Evolutionary conservation across 768 basidiomycete genomes (phyloP).

Genomic region (Roridomyces roridus): DNA sequence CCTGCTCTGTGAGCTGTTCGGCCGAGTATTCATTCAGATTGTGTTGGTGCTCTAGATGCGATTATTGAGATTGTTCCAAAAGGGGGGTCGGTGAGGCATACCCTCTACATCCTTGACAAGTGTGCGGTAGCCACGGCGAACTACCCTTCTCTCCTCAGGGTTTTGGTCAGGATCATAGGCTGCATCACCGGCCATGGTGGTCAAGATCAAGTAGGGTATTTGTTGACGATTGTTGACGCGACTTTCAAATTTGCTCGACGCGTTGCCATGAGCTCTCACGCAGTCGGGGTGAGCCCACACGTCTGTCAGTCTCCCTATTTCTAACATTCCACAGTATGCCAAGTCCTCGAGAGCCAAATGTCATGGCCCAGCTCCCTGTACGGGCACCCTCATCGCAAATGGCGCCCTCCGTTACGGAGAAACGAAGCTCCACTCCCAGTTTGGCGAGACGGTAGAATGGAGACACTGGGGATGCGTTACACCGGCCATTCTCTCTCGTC

Average conservation of each 20-base stretch:
- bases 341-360: slow-evolving; percentile 74
- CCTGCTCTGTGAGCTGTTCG: slow-evolving; percentile 59
- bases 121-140: slow-evolving; percentile 76
- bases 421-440: slow-evolving; percentile 44
- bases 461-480: slow-evolving; percentile 84
- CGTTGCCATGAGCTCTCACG: slow-evolving; percentile 30
- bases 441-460: slow-evolving; percentile 75
- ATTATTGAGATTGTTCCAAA: background rate
- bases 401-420: slow-evolving; percentile 73
- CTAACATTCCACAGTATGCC: slow-evolving; percentile 58
- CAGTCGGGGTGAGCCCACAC: slow-evolving; percentile 3
- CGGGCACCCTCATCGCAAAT: slow-evolving; percentile 56
- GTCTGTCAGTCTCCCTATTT: background rate
- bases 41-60: slow-evolving; percentile 46
- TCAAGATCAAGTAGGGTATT: background rate
- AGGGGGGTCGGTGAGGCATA: slow-evolving; percentile 32
- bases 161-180: slow-evolving; percentile 87
- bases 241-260: background rate
- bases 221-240: background rate
- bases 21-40: slow-evolving; percentile 63
- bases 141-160: slow-evolving; percentile 75
- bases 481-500: slow-evolving; percentile 53
- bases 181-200: slow-evolving; percentile 35
- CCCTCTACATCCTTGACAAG: slow-evolving; percentile 71
- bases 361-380: slow-evolving; percentile 67